Evolutionary conservation across 129 eudicot species (phyloP), one percentile per base, ranked within the genome.

Genomic region (Daucus carota): DNA sequence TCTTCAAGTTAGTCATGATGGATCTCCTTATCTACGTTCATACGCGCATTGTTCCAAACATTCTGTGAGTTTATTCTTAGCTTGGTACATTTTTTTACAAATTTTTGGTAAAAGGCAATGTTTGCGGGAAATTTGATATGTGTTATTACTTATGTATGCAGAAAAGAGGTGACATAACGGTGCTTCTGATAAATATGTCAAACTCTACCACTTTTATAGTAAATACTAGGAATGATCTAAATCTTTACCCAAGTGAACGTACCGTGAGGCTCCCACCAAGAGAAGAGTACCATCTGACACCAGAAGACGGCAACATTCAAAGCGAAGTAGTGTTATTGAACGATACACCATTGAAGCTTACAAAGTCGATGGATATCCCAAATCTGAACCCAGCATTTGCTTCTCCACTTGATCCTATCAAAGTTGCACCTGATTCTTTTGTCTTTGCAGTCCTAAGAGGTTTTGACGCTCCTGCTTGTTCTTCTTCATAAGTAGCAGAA

Each of bases 41-140:
- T 91, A 87, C 60, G 73, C 90, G 28, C 97, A 91, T 76, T 91
- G 97, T 60, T 78, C 95, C 57, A 91, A 85, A 82, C 76, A 77
- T 34, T 59, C 82, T 22, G 92, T 88, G 46, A 84, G 83, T 26
- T 14, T 5, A 43, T 13, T 8, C 20, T 60, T 31, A 6, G 5
- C 24, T 10, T 52, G 4, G 13, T 22, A 52, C 29, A 5, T 7
- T 44, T 12, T 44, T n/a, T 52, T 8, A 52, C 0, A 60, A 10
- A 11, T 26, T 11, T 31, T 32, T 31, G 36, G 20, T 26, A 36
- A 18, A 2, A 26, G 28, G 68, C 62, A 52, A 9, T n/a, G 22
- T 52, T 8, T 22, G 22, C 29, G 0, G 62, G 8, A 52, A 8
- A 20, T 1, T 22, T 52, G 40, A 36, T 34, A 14, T 67, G 22